Base-by-base conservation (phyloP, 306 rosid genomes). In the Trifolium repens region DNA sequence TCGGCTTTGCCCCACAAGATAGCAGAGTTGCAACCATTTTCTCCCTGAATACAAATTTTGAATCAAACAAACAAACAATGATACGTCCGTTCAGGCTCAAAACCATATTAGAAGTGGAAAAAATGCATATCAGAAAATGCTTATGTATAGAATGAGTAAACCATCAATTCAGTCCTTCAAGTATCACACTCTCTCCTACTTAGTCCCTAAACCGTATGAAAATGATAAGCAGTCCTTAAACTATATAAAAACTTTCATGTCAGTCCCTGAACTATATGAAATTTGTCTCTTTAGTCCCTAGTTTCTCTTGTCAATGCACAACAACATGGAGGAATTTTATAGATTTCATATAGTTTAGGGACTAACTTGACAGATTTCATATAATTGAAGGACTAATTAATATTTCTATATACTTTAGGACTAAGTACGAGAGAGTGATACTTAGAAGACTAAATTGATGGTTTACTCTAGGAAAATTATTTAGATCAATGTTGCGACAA, bases 1-100 rank as follows among this genome's bases (percentile, higher is more conserved):
- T 92, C 54, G 99, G 97, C 84, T 76, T 92, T 30, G 99, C 99
- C 61, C 97, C 97, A 0, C 54, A 88, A 70, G 96, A 83, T 66
- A 92, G 76, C 59, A 96, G 85, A 63, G 67, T 80, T 11, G 84
- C 99, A 67, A 90, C 93, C 98, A 90, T 96, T 80, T 87, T 88
- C 90, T 84, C 96, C 84, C 99, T 96, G 79, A 82, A 81, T 78
- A 78, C 11, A 50, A 37, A 43, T 47, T 32, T 74, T 52, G 15
- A 54, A 78, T 54, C 17, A 64, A 49, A 77, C 73, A 55, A 54
- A 69, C 17, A 57, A 34, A 77, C 19, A 64, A 22, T 7, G 22
- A 17, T 57, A 78, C 16, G 16, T 15, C 42, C 10, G 12, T 57
- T 63, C 66, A 73, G 32, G 65, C 58, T 73, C 62, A 30, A 44